Conservation (phyloP, 805 yeast species). For the Suhomyces xylopsoci region DNA sequence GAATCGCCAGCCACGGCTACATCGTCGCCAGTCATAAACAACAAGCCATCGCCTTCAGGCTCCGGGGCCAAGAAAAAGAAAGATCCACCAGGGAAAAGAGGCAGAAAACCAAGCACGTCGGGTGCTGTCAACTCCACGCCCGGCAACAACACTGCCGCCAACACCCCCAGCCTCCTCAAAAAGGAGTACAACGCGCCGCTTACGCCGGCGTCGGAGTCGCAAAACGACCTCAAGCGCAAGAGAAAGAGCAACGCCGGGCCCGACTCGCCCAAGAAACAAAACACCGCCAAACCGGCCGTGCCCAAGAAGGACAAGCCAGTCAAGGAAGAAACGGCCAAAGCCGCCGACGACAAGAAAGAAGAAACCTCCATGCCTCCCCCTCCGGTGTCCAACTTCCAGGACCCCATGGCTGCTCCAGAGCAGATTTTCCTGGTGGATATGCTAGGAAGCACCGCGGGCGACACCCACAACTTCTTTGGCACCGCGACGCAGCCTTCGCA, state of each 20-base stretch:
- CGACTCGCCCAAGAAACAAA: slow-evolving; percentile 37
- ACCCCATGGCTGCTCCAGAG: slow-evolving; percentile 22
- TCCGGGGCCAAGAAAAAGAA: slow-evolving; percentile 24
- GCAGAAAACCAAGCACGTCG: slow-evolving; percentile 29
- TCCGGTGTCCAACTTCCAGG: slow-evolving; percentile 12
- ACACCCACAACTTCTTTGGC: slow-evolving; percentile 20
- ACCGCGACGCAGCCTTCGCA: slow-evolving; percentile 14
- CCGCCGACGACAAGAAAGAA: slow-evolving; percentile 19
- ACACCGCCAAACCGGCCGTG: slow-evolving; percentile 9
- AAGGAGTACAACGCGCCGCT: slow-evolving; percentile 39
- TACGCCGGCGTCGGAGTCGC: slow-evolving; percentile 41
- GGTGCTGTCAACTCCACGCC: slow-evolving; percentile 13
- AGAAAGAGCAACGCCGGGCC: slow-evolving; percentile 22
- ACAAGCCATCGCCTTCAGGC: slow-evolving; percentile 33
- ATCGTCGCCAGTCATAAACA: slow-evolving; percentile 32
- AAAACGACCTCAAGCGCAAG: slow-evolving; percentile 25
- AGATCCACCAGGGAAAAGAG: slow-evolving; percentile 28
- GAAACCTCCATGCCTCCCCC: slow-evolving; percentile 24
- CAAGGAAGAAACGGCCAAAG: slow-evolving; percentile 23
- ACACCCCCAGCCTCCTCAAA: slow-evolving; percentile 23
- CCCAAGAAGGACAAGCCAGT: slow-evolving; percentile 24
- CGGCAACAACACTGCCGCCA: slow-evolving; percentile 13
- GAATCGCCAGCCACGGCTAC: slow-evolving; percentile 23
- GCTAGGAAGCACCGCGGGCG: slow-evolving; percentile 19
- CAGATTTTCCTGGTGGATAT: slow-evolving; percentile 37